Percentiles rank a stretch among this genome's conserved stretches.
phyloP scores from a whole-genome alignment of 164 flowering plant genomes.

The Macadamia integrifolia region DNA sequence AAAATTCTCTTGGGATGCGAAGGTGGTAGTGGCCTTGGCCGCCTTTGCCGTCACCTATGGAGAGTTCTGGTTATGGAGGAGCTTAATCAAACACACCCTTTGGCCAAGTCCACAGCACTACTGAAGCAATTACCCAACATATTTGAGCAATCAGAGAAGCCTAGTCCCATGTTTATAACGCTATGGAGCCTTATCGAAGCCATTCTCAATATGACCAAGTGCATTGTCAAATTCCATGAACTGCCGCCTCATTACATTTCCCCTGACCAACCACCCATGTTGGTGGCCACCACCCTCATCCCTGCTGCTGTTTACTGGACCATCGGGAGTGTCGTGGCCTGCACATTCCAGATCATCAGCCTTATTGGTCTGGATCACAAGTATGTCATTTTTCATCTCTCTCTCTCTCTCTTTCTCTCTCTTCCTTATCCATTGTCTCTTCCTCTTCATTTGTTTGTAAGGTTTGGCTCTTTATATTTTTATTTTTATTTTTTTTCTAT shows the following conservation, averaged over 20 bases:
- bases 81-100: slow-evolving; percentile 27
- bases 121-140: slow-evolving; percentile 42
- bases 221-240: slow-evolving; percentile 41
- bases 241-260: slow-evolving; percentile 28
- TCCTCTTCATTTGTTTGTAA: too few relatives aligned
- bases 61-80: slow-evolving; percentile 47
- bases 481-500: too few relatives aligned
- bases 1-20: slow-evolving; percentile 63
- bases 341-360: slow-evolving; percentile 36
- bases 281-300: slow-evolving; percentile 30
- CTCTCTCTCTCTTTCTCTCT: too few relatives aligned
- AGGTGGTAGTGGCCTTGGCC: slow-evolving; percentile 54
- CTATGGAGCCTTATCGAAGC: slow-evolving; percentile 36
- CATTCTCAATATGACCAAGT: slow-evolving; percentile 41
- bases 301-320: slow-evolving; percentile 66
- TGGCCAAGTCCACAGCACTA: slow-evolving; percentile 43
- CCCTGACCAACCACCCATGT: slow-evolving; percentile 25
- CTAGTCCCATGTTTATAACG: slow-evolving; percentile 41
- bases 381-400: too few relatives aligned
- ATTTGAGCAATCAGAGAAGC: slow-evolving; percentile 10
- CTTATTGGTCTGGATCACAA: too few relatives aligned
- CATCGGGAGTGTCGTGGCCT: slow-evolving; percentile 44
- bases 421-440: too few relatives aligned
- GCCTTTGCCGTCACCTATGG: slow-evolving; percentile 63
- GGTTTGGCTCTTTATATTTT: too few relatives aligned